Evolutionary conservation across 1,139 yeast genomes (phyloP), one percentile per base, ranked within the genome.

Genomic region (Magnusiomyces suaveolens): DNA sequence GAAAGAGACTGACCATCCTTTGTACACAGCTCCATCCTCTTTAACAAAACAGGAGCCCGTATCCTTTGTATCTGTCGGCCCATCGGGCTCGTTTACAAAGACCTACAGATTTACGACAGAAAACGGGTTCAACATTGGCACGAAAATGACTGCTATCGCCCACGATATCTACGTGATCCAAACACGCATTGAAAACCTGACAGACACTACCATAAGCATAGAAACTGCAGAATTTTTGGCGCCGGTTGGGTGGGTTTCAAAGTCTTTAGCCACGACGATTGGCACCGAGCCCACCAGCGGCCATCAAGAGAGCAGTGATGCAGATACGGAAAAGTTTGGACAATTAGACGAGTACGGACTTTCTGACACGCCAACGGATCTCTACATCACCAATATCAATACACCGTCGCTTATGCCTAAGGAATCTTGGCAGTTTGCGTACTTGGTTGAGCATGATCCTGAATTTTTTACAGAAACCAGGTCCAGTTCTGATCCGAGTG

Each of bases 181-280:
- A 58, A 67, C 71, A 1, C 71, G 70, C 56, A 62, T 70, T 1
- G 73, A 70, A 52, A 70, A 70, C 54, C 54, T 66, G 18, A 63
- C 71, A 1, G 65, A 62, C 29, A 48, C 63, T 4, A 57, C 64
- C 20, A 53, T 70, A 58, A 60, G 65, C 3, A 59, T 70, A 36
- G 71, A 68, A 54, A 62, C 68, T 21, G 62, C 65, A 41, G 62
- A 64, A 26, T 57, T 69, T 36, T 51, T 65, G 23, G 62, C 70
- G 4, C 60, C 62, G 1, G 57, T 61, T 8, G 66, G 66, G 3
- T 69, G 70, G 69, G 43, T 54, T 3, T 56, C 63, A 3, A 58
- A 60, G 20, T 50, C 61, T 16, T 54, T 59, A 38, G 57, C 57
- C 12, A 29, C 12, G 12, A 29, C 36, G n/a, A n/a, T n/a, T n/a